These are phyloP conservation scores for Tagetes erecta DNA, from an alignment of 129 eudicot species.

Conservation along the genomic window DNA sequence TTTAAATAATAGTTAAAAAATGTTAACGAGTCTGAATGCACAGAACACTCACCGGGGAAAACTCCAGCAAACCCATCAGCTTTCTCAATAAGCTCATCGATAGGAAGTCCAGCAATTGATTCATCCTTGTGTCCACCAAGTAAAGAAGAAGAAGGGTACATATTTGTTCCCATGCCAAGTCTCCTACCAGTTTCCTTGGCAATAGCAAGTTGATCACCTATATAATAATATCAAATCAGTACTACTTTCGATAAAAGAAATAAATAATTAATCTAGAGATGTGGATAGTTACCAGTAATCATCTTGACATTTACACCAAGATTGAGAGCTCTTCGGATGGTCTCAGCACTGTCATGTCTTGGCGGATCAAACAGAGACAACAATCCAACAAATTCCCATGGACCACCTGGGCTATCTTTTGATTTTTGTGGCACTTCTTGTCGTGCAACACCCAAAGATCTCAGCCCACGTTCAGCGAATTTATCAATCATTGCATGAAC, in stretches of 20 bases:
- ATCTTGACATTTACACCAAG: slow-evolving; percentile 84
- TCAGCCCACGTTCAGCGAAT: slow-evolving; percentile 71
- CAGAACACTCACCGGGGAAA: slow-evolving; percentile 53
- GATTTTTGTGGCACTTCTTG: slow-evolving; percentile 77
- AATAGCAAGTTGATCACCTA: slow-evolving; percentile 79
- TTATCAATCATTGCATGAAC: slow-evolving; percentile 58
- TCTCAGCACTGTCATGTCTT: slow-evolving; percentile 71
- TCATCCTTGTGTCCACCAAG: slow-evolving; percentile 68
- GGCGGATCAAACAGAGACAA: slow-evolving; percentile 77
- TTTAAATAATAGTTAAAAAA: not conserved
- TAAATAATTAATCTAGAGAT: not conserved
- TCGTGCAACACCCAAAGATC: slow-evolving; percentile 76
- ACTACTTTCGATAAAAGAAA: not conserved
- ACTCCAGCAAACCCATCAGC: slow-evolving; percentile 83
- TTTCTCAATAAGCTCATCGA: slow-evolving; percentile 66
- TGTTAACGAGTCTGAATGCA: not conserved
- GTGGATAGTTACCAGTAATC: slow-evolving; percentile 56
- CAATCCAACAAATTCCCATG: slow-evolving; percentile 71
- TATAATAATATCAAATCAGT: not conserved
- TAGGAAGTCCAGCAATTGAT: slow-evolving; percentile 54
- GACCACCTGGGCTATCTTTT: slow-evolving; percentile 59
- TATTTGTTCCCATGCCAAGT: slow-evolving; percentile 73
- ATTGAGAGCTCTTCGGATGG: slow-evolving; percentile 64
- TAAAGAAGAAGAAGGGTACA: slow-evolving; percentile 70
- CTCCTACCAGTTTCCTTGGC: slow-evolving; percentile 69